Base-by-base conservation (phyloP, 768 basidiomycete genomes). In the Lactarius deliciosus region DNA sequence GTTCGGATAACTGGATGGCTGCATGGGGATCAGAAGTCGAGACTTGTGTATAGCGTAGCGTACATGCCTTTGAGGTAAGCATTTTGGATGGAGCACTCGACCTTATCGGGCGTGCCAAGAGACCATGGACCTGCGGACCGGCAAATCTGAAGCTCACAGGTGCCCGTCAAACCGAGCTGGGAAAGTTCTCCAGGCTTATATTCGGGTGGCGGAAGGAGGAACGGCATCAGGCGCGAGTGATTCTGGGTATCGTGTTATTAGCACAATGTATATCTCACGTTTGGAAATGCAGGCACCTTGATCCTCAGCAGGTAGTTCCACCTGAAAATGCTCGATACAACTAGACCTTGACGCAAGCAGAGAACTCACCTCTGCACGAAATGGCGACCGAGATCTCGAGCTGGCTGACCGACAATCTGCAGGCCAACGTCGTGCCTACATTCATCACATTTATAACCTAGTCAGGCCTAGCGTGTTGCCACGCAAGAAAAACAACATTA, bases 121-220 rank as follows among this genome's bases (percentile, higher is more conserved):
- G 96, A 98, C 97, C 97, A 99, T 1, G 94, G 92, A 2, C 95
- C 94, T 15, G 92, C 90, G 18, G 94, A 96, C 30, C 97, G 88
- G 75, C 94, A 96, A 68, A 99, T 94, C 74, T 99, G 97, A 74
- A 97, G 82, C 75, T 99, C 97, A 76, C 96, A 98, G 0, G 96
- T 98, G 9, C 97, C 97, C 1, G 92, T 94, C 47, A 99, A 81
- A 40, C 92, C 91, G 78, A 92, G 80, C 28, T 86, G 81, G 30
- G 85, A 79, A 7, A 99, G 81, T 69, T 98, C 94, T 7, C 84
- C 83, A 18, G 88, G 83, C 69, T 82, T 92, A 76, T 94, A 98
- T 73, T 99, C 97, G 0, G 96, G 87, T 36, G 96, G 91, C 16
- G 97, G 97, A 38, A 97, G 77, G 54, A 98, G 79, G 81, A 96